Base-by-base conservation (phyloP, 768 basidiomycete genomes). In the Boletus barrowsii region DNA sequence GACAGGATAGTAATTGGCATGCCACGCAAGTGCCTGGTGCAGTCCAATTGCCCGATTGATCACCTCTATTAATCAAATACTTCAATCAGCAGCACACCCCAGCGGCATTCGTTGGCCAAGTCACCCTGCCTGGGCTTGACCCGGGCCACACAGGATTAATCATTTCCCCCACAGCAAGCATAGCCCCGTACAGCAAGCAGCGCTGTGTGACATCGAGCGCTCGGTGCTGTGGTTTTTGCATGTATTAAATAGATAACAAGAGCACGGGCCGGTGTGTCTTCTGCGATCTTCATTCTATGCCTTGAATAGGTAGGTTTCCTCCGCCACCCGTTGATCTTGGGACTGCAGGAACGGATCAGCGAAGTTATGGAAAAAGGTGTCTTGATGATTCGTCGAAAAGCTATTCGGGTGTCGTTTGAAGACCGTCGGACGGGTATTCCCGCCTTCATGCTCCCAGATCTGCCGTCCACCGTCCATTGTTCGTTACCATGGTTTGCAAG, bases 101-200 rank as follows among this genome's bases (percentile, higher is more conserved):
- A 15, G 13, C 26, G 57, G 33, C 18, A 18, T 36, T 36, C 26
- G 18, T 22, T 40, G 18, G 15, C 17, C 14, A 7, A n/a, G 13
- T 29, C 4, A 42, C 42, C 42, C 10, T 14, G 10, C 43, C 29
- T 14, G 29, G 43, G 4, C 14, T 40, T 3, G 33, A 24, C 53
- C 11, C 13, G 33, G 33, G 13, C 33, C 14, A 36, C 57, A 66
- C 64, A 56, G 63, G 54, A 50, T 49, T 5, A 29, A 29, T 6
- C 47, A 37, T 43, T 36, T 17, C 45, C 11, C 6, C 4, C 49
- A 60, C 58, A 63, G 53, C 61, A 53, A 13, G n/a, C 17, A 66
- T 59, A 60, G 63, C 58, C 9, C 6, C 8, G 58, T 63, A 63
- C 55, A 64, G 63, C 61, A 55, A 55, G 61, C 50, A 55, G 10